Evolutionary conservation across 805 yeast genomes (phyloP).

Genomic region (Nakazawaea ishiwadae): DNA sequence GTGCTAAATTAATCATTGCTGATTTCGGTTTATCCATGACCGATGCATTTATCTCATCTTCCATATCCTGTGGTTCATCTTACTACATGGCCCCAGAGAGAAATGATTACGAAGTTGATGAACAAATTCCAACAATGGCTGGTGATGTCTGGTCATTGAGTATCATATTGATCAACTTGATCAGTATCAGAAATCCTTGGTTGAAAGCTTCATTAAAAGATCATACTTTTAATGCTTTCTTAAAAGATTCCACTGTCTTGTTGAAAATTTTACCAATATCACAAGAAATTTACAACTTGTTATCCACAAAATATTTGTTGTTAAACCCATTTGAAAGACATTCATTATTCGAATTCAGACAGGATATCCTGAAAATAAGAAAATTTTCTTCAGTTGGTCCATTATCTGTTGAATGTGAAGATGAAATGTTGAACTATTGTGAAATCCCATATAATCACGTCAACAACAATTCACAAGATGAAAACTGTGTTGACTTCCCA

Average conservation of each 20-base stretch:
- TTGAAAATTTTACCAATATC: conserved; percentile 71
- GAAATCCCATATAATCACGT: conserved; percentile 9
- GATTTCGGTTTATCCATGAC: conserved; percentile 89
- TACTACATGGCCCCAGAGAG: conserved; percentile 95
- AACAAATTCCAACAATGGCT: conserved; percentile 55
- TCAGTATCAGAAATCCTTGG: conserved; percentile 90
- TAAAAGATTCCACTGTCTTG: conserved; percentile 50
- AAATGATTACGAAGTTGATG: conserved; percentile 20
- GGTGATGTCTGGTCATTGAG: conserved; percentile 91
- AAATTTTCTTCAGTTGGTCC: conserved; percentile 29
- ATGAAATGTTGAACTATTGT: conserved; percentile 1
- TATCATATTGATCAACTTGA: conserved; percentile 71
- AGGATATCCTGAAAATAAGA: conserved; percentile 28
- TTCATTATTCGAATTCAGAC: conserved; percentile 32
- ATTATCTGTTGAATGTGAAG: conserved; percentile 14
- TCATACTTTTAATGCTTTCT: conserved; percentile 60
- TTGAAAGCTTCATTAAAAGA: conserved; percentile 68
- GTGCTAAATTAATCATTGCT: conserved; percentile 55
- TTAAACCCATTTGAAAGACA: conserved; percentile 47
- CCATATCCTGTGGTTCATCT: conserved; percentile 79
- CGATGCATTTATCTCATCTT: conserved; percentile 51
- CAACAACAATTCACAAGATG: conserved; percentile 5
- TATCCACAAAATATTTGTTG: conserved; percentile 36
- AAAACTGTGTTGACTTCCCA: background rate
- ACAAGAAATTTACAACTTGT: conserved; percentile 48